Evolutionary conservation across 1,284 basidiomycete species (phyloP), one percentile per base, ranked within the genome.

Genomic region (Coniferiporia sulphurascens): DNA sequence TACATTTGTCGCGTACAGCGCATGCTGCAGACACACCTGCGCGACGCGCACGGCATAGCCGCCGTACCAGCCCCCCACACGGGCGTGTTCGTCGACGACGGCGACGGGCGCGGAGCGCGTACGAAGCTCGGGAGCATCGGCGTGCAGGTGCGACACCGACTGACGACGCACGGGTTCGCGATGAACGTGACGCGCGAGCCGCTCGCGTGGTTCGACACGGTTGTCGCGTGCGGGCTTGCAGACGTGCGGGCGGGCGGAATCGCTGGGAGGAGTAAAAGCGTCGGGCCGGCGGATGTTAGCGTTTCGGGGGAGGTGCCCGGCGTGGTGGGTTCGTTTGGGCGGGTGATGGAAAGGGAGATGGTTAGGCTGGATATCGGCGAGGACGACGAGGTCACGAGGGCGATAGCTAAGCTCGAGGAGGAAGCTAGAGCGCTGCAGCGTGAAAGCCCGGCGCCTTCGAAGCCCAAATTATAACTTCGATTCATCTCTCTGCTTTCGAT

Each of bases 81-180:
- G 3, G 91, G 91, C 44, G 85, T 91, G 48, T 93, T 93, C 70
- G 72, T 89, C 61, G 78, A 85, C 69, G 70, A 19, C 62, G 59
- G 59, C 9, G 58, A 60, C 41, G 58, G 58, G 35, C 52, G 58
- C 13, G 58, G 53, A 8, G 60, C 74, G 48, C 73, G 71, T 46
- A 85, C 84, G 45, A 95, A 99, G 75, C 82, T 99, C 65, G 93
- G 87, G 7, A 96, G 93, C 62, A 96, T 99, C 61, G 97, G 97
- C 52, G 93, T 99, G 55, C 95, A 98, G 73, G 89, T 99, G 44
- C 86, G 94, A 52, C 94, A 98, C 69, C 83, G 96, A 38, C 81
- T 99, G 60, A 95, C 95, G 36, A 91, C 87, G 19, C 97, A 99
- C 71, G 97, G 97, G 0, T 98, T 99, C 72, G 86, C 95, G 1